A percentile compares a stretch with the other conserved stretches of the same genome.
Evolutionary conservation across 768 basidiomycete species (phyloP).

Genomic region (Agaricus subrufescens): DNA sequence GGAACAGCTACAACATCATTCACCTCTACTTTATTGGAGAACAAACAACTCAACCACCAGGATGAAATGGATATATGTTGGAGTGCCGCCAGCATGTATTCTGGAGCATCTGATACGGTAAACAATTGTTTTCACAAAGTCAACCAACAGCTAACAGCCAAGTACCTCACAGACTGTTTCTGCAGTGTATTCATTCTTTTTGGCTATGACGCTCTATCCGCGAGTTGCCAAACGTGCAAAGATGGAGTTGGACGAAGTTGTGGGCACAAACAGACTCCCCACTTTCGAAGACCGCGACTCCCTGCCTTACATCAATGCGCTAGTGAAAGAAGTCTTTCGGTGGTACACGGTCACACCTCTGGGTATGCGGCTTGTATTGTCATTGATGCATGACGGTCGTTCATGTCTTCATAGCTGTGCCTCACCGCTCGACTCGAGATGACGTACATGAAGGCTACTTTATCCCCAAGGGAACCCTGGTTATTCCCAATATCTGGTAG

Average conservation of each 20-base stretch:
- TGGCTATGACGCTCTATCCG: conserved; percentile 56
- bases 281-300: conserved; percentile 51
- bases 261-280: conserved; percentile 58
- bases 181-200: conserved; percentile 54
- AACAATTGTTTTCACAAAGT: conserved; percentile 12
- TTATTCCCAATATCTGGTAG: conserved; percentile 50
- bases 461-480: conserved; percentile 53
- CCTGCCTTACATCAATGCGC: conserved; percentile 58
- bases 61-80: conserved; percentile 65
- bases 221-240: conserved; percentile 56
- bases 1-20: conserved; percentile 58
- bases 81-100: conserved; percentile 55
- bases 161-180: conserved; percentile 48
- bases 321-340: conserved; percentile 53
- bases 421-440: conserved; percentile 55
- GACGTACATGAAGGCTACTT: conserved; percentile 59
- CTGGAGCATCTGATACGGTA: conserved; percentile 57
- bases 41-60: conserved; percentile 41
- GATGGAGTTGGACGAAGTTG: conserved; percentile 53
- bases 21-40: conserved; percentile 52
- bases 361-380: conserved; percentile 22
- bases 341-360: conserved; percentile 45
- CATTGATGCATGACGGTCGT: conserved; percentile 9
- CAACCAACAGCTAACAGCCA: not conserved
- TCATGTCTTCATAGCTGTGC: conserved; percentile 30